A percentile compares a stretch with the other conserved stretches of the same genome.
These are phyloP conservation scores for Suhomyces bolitotheri DNA, from an alignment of 1,139 yeast species.

Conservation along the genomic window DNA sequence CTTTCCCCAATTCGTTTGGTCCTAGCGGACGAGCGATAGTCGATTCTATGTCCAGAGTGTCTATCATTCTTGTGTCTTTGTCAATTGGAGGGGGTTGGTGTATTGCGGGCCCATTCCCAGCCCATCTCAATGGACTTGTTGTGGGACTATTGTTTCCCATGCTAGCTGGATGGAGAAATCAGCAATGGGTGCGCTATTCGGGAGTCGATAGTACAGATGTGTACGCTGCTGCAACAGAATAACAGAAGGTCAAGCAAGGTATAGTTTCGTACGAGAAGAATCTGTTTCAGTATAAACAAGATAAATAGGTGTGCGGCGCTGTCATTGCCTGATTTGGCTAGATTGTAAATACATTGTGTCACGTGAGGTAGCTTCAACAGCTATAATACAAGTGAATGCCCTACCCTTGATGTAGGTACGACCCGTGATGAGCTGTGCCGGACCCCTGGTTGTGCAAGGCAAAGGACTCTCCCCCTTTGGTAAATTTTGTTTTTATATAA, in stretches of 20 bases:
- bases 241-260: no score
- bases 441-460: no score
- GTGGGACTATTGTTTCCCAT: constrained; percentile 1
- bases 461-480: no score
- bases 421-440: no score
- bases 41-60: constrained; percentile 15
- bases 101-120: not conserved
- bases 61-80: constrained; percentile 5
- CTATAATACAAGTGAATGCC: no score
- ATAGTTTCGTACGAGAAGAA: not conserved
- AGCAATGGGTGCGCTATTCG: no score
- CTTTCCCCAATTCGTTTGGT: no score
- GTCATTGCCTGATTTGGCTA: constrained; percentile 1
- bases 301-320: constrained; percentile 3
- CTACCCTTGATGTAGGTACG: no score
- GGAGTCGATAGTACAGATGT: no score
- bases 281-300: not conserved
- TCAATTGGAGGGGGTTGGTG: not conserved
- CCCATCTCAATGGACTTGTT: constrained; percentile 3
- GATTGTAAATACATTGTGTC: not conserved
- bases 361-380: no score
- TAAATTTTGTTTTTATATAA: no score
- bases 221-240: no score
- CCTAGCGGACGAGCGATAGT: constrained; percentile 8
- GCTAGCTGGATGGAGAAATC: not conserved